Base-by-base conservation (phyloP, 2,329 filamentous ascomycete genomes). In the Trichoderma semiorbis region DNA sequence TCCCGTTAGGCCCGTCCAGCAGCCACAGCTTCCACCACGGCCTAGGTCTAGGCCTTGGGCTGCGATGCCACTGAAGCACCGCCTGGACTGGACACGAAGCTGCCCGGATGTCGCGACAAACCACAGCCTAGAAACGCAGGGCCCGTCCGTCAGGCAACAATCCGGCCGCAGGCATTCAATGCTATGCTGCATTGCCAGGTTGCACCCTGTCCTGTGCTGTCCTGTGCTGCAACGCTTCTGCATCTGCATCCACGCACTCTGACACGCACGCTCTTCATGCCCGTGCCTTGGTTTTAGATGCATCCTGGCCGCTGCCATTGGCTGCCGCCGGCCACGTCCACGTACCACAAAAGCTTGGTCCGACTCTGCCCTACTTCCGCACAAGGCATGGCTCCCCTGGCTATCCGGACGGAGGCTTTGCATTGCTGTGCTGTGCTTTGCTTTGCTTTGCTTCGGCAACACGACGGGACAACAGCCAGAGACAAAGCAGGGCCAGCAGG, bases 81-180 rank as follows among this genome's bases (percentile, higher is more conserved):
- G n/a, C n/a, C n/a, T n/a, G n/a, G n/a, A 6, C n/a, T 21, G 43
- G 43, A 50, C 43, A 50, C 43, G n/a, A 21, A 50, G n/a, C n/a
- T 21, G n/a, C 18, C 39, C 43, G 57, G 55, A 34, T 53, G 47
- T 53, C 47, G 47, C 47, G 47, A 53, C 47, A 24, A 53, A 53
- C 47, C 47, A 53, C 18, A 7, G 36, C 36, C 36, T 39, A 14
- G 36, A 8, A 21, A 50, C 10, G 43, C 43, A 50, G 43, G 43
- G 24, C 64, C 53, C 53, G 65, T 26, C 65, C 55, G 65, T 68
- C 65, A 68, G 65, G 65, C 53, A 68, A 68, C 36, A 68, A 60
- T 58, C n/a, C 28, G 53, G 34, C 32, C 32, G 24, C 47, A 55
- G 63, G 36, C 36, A 39, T 39, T 39, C 34, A 36, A 36, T 36